phyloP scores from a whole-genome alignment of 2,329 filamentous ascomycete genomes.

The Penicillium sp. region DNA sequence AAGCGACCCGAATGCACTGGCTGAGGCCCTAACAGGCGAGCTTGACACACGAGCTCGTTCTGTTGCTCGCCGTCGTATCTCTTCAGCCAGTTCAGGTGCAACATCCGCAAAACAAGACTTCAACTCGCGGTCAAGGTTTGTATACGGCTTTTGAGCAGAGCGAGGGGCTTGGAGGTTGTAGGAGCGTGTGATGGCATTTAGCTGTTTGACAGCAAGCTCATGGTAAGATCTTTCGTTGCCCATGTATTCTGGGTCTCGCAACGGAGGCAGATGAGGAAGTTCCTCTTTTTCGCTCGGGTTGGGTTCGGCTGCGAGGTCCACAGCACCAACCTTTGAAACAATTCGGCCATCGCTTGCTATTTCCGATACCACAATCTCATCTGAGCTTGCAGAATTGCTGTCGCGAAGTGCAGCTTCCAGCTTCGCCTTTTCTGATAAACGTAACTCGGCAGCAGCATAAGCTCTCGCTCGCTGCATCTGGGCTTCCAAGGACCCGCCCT shows the following conservation, averaged over 20 bases:
- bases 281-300: slow-evolving; percentile 13
- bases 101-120: slow-evolving; percentile 80
- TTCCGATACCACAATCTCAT: slow-evolving; percentile 12
- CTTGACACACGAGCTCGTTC: slow-evolving; percentile 44
- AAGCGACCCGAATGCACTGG: slow-evolving; percentile 64
- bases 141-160: slow-evolving; percentile 90
- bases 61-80: slow-evolving; percentile 69
- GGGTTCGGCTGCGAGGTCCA: background rate
- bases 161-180: slow-evolving; percentile 96
- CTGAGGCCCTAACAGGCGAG: slow-evolving; percentile 26
- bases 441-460: slow-evolving; percentile 72
- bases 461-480: slow-evolving; percentile 71
- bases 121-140: slow-evolving; percentile 78
- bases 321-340: slow-evolving; percentile 4
- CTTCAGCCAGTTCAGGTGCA: slow-evolving; percentile 70
- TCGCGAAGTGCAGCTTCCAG: slow-evolving; percentile 27
- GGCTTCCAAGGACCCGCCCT: slow-evolving; percentile 70
- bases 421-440: slow-evolving; percentile 27
- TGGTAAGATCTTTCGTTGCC: slow-evolving; percentile 72
- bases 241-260: slow-evolving; percentile 79
- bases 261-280: slow-evolving; percentile 56
- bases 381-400: background rate
- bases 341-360: slow-evolving; percentile 29
- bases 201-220: slow-evolving; percentile 69
- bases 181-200: slow-evolving; percentile 77